Conservation (phyloP, 805 yeast species). For the Candida gorgasii region DNA sequence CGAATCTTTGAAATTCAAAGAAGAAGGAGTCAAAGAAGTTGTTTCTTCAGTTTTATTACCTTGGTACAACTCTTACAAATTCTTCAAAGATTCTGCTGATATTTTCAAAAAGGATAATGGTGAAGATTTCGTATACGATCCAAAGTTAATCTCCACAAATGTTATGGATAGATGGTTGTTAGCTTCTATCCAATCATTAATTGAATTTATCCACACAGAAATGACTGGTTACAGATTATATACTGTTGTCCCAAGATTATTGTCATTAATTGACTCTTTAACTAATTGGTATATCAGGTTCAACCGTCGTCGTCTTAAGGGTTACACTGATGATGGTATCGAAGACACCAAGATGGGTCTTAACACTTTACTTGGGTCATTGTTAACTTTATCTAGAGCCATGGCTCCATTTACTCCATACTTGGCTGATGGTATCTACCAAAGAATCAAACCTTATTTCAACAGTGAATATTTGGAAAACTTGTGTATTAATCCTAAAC, state of each 20-base stretch:
- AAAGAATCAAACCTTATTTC: constrained; percentile 64
- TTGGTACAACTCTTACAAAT: constrained; percentile 98
- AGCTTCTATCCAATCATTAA: constrained; percentile 93
- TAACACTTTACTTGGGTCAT: constrained; percentile 87
- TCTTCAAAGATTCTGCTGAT: constrained; percentile 92
- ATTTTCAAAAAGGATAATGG: constrained; percentile 75
- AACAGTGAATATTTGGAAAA: constrained; percentile 55
- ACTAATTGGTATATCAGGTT: constrained; percentile 99
- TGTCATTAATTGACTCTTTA: constrained; percentile 86
- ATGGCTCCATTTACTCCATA: constrained; percentile 99
- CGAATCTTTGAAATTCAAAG: constrained; percentile 94
- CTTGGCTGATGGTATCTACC: constrained; percentile 87
- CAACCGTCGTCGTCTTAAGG: constrained; percentile 97
- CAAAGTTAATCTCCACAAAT: constrained; percentile 64
- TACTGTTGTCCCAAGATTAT: constrained; percentile 92
- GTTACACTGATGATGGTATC: constrained; percentile 70
- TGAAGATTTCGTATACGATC: constrained; percentile 71
- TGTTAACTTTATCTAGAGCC: constrained; percentile 85
- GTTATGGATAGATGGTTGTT: constrained; percentile 98
- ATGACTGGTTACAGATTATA: constrained; percentile 88
- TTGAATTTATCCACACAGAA: constrained; percentile 82
- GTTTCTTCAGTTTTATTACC: constrained; percentile 94
- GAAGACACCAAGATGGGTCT: constrained; percentile 85
- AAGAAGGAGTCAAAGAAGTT: constrained; percentile 98
- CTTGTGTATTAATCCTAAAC: constrained; percentile 38